Base-by-base conservation (phyloP, 805 yeast species). In the Ogataea chonburiensis region DNA sequence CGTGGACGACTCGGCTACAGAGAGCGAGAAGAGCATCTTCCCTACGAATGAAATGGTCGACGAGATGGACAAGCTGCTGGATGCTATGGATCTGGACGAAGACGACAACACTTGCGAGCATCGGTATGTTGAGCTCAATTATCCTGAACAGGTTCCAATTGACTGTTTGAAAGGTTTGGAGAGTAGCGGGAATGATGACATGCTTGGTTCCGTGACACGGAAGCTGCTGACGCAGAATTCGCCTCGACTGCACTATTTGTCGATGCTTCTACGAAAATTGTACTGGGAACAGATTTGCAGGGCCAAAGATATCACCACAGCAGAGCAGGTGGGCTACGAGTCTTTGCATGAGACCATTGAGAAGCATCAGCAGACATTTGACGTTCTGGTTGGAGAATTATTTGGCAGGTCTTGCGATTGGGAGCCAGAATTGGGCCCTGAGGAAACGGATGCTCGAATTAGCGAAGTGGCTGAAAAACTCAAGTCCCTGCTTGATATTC, bases 61-160 rank as follows among this genome's bases (percentile, higher is more conserved):
- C 0, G 28, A 56, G 7, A 75, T 77, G 80, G 67, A 61, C 11
- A 47, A 61, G 10, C 60, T 66, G 22, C 64, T 79, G 10, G 64
- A 67, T 10, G 42, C 52, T 2, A 59, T 76, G 69, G 75, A 71
- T 46, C 45, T 75, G n/a, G 61, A 56, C 34, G n/a, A n/a, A n/a
- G 28, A 25, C 3, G 28, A 45, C 12, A 38, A 42, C 14, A 43
- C 38, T 1, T 20, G 26, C 9, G 58, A 52, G 18, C 22, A 28
- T 17, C 25, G 16, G 10, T 50, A 26, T 26, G 45, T 50, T 3
- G 60, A 55, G 22, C 24, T 52, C 10, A 50, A 47, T 31, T 42
- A 46, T 20, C 28, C 47, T 14, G 54, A 50, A 15, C 25, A 45
- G 7, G 14, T 52, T 2, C 49, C 54, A 0, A 18, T 50, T 2